Conservation (phyloP, 2,329 filamentous ascomycete genomes). For the Fusarium tupiense region DNA sequence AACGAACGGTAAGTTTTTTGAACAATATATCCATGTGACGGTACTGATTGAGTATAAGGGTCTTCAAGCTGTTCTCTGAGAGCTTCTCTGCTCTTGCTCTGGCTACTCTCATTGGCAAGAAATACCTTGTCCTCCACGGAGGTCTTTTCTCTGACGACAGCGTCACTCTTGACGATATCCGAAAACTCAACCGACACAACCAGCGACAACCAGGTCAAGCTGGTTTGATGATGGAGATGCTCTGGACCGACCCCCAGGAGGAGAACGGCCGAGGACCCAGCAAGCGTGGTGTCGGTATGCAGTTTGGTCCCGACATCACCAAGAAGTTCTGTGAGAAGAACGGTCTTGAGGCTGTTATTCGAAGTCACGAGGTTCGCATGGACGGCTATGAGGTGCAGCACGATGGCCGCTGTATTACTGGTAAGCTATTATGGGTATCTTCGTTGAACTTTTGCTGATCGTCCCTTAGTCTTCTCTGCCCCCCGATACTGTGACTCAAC, state of each 20-base stretch:
- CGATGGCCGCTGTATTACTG: slow-evolving; percentile 92
- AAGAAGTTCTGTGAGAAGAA: slow-evolving; percentile 98
- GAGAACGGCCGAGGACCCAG: slow-evolving; percentile 88
- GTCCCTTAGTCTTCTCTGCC: slow-evolving; percentile 83
- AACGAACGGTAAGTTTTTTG: slow-evolving; percentile 71
- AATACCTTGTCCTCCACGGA: slow-evolving; percentile 92
- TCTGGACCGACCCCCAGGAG: slow-evolving; percentile 97
- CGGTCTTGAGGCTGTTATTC: slow-evolving; percentile 91
- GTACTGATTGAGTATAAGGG: slow-evolving; percentile 53
- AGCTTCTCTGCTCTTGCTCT: slow-evolving; percentile 94
- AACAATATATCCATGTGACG: background rate
- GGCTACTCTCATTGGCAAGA: slow-evolving; percentile 89
- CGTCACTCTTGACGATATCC: slow-evolving; percentile 89
- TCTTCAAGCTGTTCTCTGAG: slow-evolving; percentile 98
- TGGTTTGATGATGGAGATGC: slow-evolving; percentile 99
- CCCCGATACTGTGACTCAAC: slow-evolving; percentile 98
- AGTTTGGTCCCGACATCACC: slow-evolving; percentile 96
- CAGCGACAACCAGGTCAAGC: slow-evolving; percentile 93
- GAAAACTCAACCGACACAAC: slow-evolving; percentile 88
- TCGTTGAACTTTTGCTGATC: slow-evolving; percentile 12
- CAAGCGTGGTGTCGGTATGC: slow-evolving; percentile 95
- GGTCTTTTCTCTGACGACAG: slow-evolving; percentile 97
- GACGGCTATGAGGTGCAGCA: slow-evolving; percentile 99
- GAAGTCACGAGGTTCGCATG: slow-evolving; percentile 98
- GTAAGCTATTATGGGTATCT: slow-evolving; percentile 55